Base-by-base conservation (phyloP, 768 basidiomycete genomes). In the Kwoniella sp. region DNA sequence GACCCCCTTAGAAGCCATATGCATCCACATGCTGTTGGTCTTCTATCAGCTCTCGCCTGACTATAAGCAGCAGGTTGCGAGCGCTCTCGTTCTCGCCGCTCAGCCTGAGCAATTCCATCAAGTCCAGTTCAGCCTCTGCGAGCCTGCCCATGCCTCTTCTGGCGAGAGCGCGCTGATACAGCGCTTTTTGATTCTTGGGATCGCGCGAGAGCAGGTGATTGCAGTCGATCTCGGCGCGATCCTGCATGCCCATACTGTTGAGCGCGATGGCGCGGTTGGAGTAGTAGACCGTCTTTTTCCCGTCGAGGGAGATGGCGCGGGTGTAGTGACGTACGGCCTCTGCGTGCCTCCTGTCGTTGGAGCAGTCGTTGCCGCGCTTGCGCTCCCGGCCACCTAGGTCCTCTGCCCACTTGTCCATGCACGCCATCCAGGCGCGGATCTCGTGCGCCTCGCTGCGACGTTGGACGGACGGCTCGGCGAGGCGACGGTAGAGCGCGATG, bases 341-440 rank as follows among this genome's bases (percentile, higher is more conserved):
- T 7, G 51, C 52, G 19, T 66, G 68, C 14, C 59, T 47, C 15
- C 56, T 55, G 25, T 65, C 57, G 41, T 58, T 68, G 40, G 68
- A 58, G 17, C 56, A 53, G 25, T 64, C 67, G 56, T 71, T 71
- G 29, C 69, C 69, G 65, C 71, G 44, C 32, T 65, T 62, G 57
- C 70, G 71, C 50, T 74, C 73, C 50, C 64, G 57, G 11, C 64
- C 67, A 10, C 67, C 73, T 25, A 72, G 46, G 55, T 74, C 73
- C 46, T 74, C 71, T 19, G 62, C 69, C 73, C 73, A 74, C 42
- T 69, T 62, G 46, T 71, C 70, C 73, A 74, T 74, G 49, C 73
- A 74, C 19, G 58, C 59, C 39, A 52, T 50, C 73, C 73, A 74
- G 14, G 65, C 57, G 33, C 60, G 48, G n/a, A 53, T 23, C 29